Evolutionary conservation across 352 stramenopile species (phyloP).

Genomic region (Globisporangium radiosum): DNA sequence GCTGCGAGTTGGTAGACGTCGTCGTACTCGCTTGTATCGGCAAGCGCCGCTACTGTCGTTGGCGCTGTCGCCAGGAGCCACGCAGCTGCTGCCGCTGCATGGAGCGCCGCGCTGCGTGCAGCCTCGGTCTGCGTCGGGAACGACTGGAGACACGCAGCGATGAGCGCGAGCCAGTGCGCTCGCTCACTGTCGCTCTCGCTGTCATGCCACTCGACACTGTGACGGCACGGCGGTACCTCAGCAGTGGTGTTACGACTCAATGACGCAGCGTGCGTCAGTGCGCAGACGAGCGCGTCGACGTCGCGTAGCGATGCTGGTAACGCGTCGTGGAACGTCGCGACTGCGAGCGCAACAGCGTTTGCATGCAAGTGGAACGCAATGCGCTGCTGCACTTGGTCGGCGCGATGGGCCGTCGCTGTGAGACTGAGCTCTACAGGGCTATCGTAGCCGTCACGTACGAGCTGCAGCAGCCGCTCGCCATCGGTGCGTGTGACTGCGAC

Average conservation of each 20-base stretch:
- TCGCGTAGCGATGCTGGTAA: neutral
- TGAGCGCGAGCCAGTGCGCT: neutral
- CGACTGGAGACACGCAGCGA: neutral
- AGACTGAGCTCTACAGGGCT: constrained; percentile 1
- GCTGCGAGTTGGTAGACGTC: constrained; percentile 10
- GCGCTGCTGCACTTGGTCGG: constrained; percentile 21
- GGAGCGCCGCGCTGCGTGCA: constrained; percentile 17
- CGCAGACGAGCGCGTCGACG: constrained; percentile 14
- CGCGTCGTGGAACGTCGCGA: constrained; percentile 25
- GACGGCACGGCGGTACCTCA: too few species aligned
- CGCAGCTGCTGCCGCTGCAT: constrained; percentile 21
- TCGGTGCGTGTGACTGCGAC: constrained; percentile 20
- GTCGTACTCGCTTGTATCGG: neutral
- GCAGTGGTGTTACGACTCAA: too few species aligned
- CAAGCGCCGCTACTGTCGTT: neutral
- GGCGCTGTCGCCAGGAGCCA: constrained; percentile 8
- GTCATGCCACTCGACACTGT: too few species aligned
- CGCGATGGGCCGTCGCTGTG: neutral
- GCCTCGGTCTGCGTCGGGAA: constrained; percentile 17
- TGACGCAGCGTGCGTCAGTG: too few species aligned
- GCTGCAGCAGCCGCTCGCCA: constrained; percentile 20
- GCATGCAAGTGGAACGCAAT: constrained; percentile 27
- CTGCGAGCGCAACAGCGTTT: constrained; percentile 24
- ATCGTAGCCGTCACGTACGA: neutral
- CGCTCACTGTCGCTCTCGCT: neutral